These are phyloP conservation scores for Chamaenerion angustifolium DNA, from an alignment of 345 rosid genomes.

Conservation along the genomic window DNA sequence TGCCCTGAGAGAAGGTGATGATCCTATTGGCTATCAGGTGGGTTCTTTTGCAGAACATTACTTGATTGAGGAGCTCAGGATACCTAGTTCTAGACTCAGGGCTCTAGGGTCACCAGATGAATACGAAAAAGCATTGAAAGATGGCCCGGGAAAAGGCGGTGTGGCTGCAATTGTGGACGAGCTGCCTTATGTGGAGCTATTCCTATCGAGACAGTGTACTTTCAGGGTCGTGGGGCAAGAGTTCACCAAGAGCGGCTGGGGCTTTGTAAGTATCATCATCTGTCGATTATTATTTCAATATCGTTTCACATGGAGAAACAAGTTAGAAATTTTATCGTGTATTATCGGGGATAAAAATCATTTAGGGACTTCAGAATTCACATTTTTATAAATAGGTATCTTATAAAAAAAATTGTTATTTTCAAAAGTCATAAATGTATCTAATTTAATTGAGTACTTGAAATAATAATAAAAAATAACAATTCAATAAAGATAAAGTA, in stretches of 20 bases:
- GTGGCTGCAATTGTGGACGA: slow-evolving; percentile 89
- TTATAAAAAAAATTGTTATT: too few species aligned
- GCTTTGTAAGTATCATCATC: slow-evolving; percentile 62
- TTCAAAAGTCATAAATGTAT: too few species aligned
- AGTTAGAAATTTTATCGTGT: too few species aligned
- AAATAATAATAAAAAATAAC: too few species aligned
- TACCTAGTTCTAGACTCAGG: slow-evolving; percentile 55
- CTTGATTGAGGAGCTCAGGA: slow-evolving; percentile 60
- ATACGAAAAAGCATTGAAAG: slow-evolving; percentile 50
- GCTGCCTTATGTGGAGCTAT: slow-evolving; percentile 60
- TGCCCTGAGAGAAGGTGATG: slow-evolving; percentile 45
- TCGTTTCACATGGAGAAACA: too few species aligned
- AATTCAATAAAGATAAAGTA: too few species aligned
- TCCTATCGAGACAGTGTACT: slow-evolving; percentile 64
- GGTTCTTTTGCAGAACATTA: slow-evolving; percentile 82
- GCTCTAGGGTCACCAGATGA: slow-evolving; percentile 76
- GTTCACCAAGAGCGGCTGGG: slow-evolving; percentile 92
- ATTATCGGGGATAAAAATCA: too few species aligned
- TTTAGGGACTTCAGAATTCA: too few species aligned
- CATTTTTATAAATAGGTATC: too few species aligned
- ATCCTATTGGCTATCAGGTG: slow-evolving; percentile 71
- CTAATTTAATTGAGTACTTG: too few species aligned
- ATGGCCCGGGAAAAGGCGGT: slow-evolving; percentile 70
- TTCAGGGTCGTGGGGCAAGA: slow-evolving; percentile 67
- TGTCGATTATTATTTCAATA: too few species aligned